Evolutionary conservation across 2,329 filamentous ascomycete species (phyloP), one percentile per base, ranked within the genome.

Genomic region (Pseudogymnoascus sp.): DNA sequence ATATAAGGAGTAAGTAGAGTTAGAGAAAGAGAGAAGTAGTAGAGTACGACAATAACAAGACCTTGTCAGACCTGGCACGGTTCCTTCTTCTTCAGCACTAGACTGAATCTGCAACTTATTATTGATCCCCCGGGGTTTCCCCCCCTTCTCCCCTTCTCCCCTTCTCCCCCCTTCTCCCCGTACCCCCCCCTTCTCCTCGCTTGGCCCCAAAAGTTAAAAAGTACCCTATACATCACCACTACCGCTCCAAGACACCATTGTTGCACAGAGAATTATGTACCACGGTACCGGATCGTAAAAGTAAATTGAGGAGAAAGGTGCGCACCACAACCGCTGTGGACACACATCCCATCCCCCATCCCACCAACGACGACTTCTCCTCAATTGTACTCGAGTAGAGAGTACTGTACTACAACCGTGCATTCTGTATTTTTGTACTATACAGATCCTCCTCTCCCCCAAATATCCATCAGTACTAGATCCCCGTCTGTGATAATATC

Each of bases 31-130:
- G 42, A 51, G 12, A 8, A 51, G 45, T 31, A 29, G 45, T 26
- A 26, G 14, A 54, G 45, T 54, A 54, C 23, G 14, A 54, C 45
- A 54, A 31, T 54, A 54, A 29, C 14, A 54, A 54, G 45, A 54
- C 45, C 45, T 54, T 54, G 45, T 54, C 45, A 31, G 45, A 54
- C 45, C 45, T 54, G 45, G 14, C 14, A 54, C 45, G 23, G 45
- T 54, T 29, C 45, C 23, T 31, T 54, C 45, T 54, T 54, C 45
- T 54, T 54, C 45, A 54, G 45, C 45, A 54, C 45, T 51, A 51
- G 45, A 51, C 45, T 51, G 21, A 51, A 26, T 21, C 45, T 51
- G 14, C 14, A 26, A 26, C 23, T 16, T 26, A 29, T 51, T 29
- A 31, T 51, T 51, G 23, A 31, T 31, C 14, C 45, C 45, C 45